Conservation (phyloP, 345 rosid species). For the Citrus unshiu region DNA sequence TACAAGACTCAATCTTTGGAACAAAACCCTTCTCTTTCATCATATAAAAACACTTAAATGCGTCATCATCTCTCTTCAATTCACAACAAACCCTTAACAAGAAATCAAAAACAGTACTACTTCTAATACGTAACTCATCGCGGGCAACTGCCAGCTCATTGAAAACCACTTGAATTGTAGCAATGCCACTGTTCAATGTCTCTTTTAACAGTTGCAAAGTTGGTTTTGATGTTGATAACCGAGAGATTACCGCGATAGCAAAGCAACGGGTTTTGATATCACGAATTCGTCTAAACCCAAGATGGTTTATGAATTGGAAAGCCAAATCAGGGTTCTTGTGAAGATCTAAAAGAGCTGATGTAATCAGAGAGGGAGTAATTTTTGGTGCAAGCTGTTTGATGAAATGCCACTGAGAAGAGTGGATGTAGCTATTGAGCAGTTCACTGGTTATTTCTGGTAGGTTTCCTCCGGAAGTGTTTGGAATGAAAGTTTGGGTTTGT, state of each 20-base stretch:
- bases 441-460: slow-evolving; percentile 14
- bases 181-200: slow-evolving; percentile 21
- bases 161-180: slow-evolving; percentile 38
- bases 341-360: slow-evolving; percentile 46
- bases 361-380: slow-evolving; percentile 39
- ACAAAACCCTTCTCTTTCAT: slow-evolving; percentile 63
- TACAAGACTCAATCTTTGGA: slow-evolving; percentile 75
- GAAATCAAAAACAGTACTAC: slow-evolving; percentile 52
- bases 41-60: slow-evolving; percentile 55
- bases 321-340: slow-evolving; percentile 59
- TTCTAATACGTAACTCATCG: slow-evolving; percentile 42
- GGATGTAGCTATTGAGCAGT: slow-evolving; percentile 18
- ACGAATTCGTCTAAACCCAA: slow-evolving; percentile 27
- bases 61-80: slow-evolving; percentile 58
- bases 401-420: slow-evolving; percentile 75
- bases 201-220: slow-evolving; percentile 46
- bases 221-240: slow-evolving; percentile 56
- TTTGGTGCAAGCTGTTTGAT: slow-evolving; percentile 52
- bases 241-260: slow-evolving; percentile 55
- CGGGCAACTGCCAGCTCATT: slow-evolving; percentile 41
- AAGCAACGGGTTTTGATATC: slow-evolving; percentile 60
- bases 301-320: slow-evolving; percentile 36
- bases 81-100: slow-evolving; percentile 63
- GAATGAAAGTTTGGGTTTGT: slow-evolving; percentile 8
- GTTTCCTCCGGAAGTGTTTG: background rate